Evolutionary conservation across 1,139 yeast genomes (phyloP).

Genomic region (Geotrichum candidum): DNA sequence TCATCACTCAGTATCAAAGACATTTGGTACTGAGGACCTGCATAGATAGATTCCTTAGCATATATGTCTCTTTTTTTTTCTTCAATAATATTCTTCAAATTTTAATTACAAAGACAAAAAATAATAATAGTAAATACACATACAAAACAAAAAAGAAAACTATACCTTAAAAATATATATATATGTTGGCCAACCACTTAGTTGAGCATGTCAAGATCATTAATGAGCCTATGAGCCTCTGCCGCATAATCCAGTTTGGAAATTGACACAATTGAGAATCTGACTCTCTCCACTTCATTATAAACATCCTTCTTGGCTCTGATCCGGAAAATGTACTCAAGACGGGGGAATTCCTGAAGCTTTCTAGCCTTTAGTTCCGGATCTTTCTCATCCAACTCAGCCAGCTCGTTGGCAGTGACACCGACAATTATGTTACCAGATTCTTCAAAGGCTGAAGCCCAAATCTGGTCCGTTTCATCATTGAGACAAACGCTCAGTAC

Average conservation of each 20-base stretch:
- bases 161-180: background rate
- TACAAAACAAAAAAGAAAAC: background rate
- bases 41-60: background rate
- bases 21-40: background rate
- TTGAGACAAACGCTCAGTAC: slow-evolving; percentile 64
- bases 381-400: slow-evolving; percentile 44
- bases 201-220: background rate
- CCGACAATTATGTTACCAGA: slow-evolving; percentile 70
- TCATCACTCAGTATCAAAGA: background rate
- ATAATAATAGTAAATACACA: background rate
- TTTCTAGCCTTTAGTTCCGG: slow-evolving; percentile 45
- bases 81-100: background rate
- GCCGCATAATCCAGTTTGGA: slow-evolving; percentile 52
- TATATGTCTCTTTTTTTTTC: background rate
- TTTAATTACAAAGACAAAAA: background rate
- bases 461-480: slow-evolving; percentile 77
- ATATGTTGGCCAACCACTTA: background rate
- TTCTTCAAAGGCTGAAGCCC: slow-evolving; percentile 85
- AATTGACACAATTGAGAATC: slow-evolving; percentile 61
- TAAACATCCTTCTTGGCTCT: slow-evolving; percentile 81
- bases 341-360: slow-evolving; percentile 52
- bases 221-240: slow-evolving; percentile 54
- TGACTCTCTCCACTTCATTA: slow-evolving; percentile 69
- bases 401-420: slow-evolving; percentile 60
- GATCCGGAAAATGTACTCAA: slow-evolving; percentile 66